Evolutionary conservation across 306 rosid species (phyloP), one percentile per base, ranked within the genome.

Genomic region (Sindora glabra): DNA sequence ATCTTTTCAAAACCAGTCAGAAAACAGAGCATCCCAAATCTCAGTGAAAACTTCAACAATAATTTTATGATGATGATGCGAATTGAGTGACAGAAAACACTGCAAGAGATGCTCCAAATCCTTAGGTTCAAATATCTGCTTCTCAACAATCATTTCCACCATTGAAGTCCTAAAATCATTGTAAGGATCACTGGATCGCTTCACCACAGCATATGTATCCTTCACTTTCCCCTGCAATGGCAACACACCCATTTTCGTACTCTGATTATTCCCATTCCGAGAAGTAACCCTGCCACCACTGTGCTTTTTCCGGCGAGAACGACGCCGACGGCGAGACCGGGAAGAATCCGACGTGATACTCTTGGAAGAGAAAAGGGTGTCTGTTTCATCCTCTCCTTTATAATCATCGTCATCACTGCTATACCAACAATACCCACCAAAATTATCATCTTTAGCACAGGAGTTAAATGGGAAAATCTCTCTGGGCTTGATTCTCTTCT

Each of bases 91-190:
- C 4, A 92, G 77, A 69, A 89, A 92, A 61, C 99, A 86, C 78
- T 89, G 95, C 81, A 92, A 74, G 2, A 92, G 94, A 45, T 86
- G 81, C 75, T 89, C 94, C 45, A 92, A 90, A 68, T 86, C 99
- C 4, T 33, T 18, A 0, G 85, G 81, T 3, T 81, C 70, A 65
- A 86, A 89, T 56, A 92, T 89, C 81, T 86, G 99, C 45, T 86
- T 92, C 86, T 89, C 97, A 1, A 89, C 70, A 13, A 92, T 92
- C 99, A 92, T 92, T 41, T 92, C 99, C 62, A 92, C 81, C 99
- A 92, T 92, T 0, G 99, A 92, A 0, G 78, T 75, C 66, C 97
- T 83, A 52, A 92, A 92, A 62, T 92, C 99, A 29, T 65, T 84
- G 86, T 92, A 83, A 5, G 99, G 99, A 59, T 92, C 94, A 40